Base-by-base conservation (phyloP, 176 grass and related monocot genomes). In the Oryza longistaminata region DNA sequence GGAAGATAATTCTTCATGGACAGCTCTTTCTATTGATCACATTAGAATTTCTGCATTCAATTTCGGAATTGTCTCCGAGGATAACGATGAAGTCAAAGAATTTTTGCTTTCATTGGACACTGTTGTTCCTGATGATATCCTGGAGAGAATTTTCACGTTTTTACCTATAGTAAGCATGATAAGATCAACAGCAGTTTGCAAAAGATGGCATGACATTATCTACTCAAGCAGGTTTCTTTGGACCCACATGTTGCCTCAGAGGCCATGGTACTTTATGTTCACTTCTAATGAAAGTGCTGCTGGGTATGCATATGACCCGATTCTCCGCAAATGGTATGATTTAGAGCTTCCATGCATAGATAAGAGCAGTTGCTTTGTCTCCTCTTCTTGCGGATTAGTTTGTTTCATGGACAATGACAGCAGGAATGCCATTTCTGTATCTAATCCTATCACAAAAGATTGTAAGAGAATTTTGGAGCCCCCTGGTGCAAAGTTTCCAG, bases 261-360 rank as follows among this genome's bases (percentile, higher is more conserved):
- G 84, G 83, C 96, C 96, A 9, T 98, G 96, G 96, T 98, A 98
- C 83, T 98, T 95, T 85, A 95, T 98, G 96, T 98, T 95, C 79
- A 98, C 91, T 29, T 86, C 60, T 75, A 89, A 93, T 50, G 83
- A 91, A 27, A 86, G 80, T 50, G 84, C 91, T 48, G 85, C 73
- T 75, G 93, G 96, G 11, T 95, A 85, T 88, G 91, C 96, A 37
- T 98, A 91, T 84, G 96, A 98, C 66, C 96, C 91, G 25, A 85
- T 90, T 62, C 83, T 82, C 15, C 78, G 91, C 45, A 98, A 93
- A 69, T 98, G 96, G 96, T 98, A 95, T 69, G 84, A 83, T 80
- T 81, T 98, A 64, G 87, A 87, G 81, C 83, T 98, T 83, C 91
- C 88, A 25, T 89, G 81, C 75, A 90, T 95, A 82, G 87, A 90